Evolutionary conservation across 768 basidiomycete genomes (phyloP), one percentile per base, ranked within the genome.

Genomic region (Podaxis sp.): DNA sequence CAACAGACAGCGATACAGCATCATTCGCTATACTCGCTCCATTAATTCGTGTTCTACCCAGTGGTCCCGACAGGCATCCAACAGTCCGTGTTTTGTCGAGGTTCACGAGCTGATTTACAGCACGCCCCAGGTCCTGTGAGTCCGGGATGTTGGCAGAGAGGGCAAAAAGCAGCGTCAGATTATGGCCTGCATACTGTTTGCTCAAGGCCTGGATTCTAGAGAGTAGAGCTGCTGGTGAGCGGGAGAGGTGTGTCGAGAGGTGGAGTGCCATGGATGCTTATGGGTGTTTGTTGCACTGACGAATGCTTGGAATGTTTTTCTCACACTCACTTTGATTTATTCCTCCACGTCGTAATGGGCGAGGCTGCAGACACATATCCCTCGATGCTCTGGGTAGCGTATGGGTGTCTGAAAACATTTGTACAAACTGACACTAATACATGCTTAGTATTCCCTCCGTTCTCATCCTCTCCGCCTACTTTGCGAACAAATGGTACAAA

Each of bases 31-130:
- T 54, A 57, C 26, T 40, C 61, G 6, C 30, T 28, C 52, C 36
- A 56, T 30, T 44, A n/a, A 68, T 56, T 40, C 62, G 19, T 52
- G 71, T 33, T 38, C 66, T 67, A n/a, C 77, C 75, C 13, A 83
- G 66, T 1, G 84, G 81, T 1, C 84, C 82, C 11, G 86, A 83
- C 49, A 92, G 80, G 68, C 89, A 91, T 2, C 90, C 90, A 17
- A 88, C 70, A 26, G 83, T 78, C 33, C 64, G 59, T 2, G 68
- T 68, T 63, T 70, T 65, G 15, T 77, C 76, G 64, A 83, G 76
- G 3, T 73, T 71, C 2, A 75, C 79, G 6, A 87, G 69, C 7
- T 69, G 66, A 3, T 74, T 68, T 39, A 80, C 80, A 13, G 81
- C 73, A 2, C 68, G 66, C 15, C 80, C 77, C 19, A 86, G 72